Evolutionary conservation across 2,329 filamentous ascomycete species (phyloP).

Genomic region (Xylaria sp.): DNA sequence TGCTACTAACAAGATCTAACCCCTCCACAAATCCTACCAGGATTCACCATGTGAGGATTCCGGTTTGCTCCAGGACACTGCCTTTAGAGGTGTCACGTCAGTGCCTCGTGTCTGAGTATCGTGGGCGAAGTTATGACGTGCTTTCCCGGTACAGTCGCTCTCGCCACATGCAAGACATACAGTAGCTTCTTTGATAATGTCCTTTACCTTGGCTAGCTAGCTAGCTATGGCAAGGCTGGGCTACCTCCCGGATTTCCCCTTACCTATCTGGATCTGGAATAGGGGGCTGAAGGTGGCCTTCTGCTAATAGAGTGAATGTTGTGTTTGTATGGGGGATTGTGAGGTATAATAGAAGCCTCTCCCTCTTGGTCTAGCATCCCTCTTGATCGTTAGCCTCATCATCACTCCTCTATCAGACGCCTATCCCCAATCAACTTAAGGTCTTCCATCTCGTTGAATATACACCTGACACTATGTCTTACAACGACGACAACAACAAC

Average conservation of each 20-base stretch:
- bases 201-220: constrained; percentile 8
- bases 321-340: constrained; percentile 24
- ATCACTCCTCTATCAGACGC: constrained; percentile 1
- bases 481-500: constrained; percentile 55
- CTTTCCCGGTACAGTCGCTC: constrained; percentile 13
- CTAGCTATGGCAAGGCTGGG: constrained; percentile 14
- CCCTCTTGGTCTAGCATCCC: constrained; percentile 1
- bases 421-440: neutral
- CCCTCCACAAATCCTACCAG: neutral
- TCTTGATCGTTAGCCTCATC: neutral
- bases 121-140: constrained; percentile 27
- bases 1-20: constrained; percentile 21
- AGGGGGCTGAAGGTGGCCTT: constrained; percentile 26
- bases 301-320: constrained; percentile 21
- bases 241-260: constrained; percentile 39
- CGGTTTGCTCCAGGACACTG: constrained; percentile 2
- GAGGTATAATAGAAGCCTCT: constrained; percentile 37
- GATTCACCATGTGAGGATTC: neutral
- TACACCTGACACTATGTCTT: constrained; percentile 55
- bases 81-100: neutral
- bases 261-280: neutral
- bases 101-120: constrained; percentile 21
- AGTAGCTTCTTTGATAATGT: constrained; percentile 31
- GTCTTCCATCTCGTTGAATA: constrained; percentile 6
- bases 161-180: constrained; percentile 26